Base-by-base conservation (phyloP, 345 rosid genomes). In the Turritis glabra region DNA sequence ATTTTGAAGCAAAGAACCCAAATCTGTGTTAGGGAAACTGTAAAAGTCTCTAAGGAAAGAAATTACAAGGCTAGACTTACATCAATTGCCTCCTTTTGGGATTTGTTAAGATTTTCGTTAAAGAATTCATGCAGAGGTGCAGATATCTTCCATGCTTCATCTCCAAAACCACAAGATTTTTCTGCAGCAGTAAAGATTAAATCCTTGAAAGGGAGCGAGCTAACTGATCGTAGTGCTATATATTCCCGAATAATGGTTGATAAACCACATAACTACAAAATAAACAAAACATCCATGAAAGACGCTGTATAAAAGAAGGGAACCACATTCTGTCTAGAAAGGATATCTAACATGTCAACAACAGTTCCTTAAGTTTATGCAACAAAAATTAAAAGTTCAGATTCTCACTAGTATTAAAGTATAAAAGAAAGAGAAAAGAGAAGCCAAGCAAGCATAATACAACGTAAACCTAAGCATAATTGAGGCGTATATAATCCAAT, bases 241-340 rank as follows among this genome's bases (percentile, higher is more conserved):
- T 94, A 94, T 84, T 94, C 97, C 78, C 97, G 97, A 50, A 81
- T 80, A 77, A 92, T 92, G 35, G 99, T 94, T 64, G 99, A 94
- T 64, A 94, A 83, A 79, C 96, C 82, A 87, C 99, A 90, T 64
- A 91, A 78, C 99, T 94, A 80, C 82, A 86, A 15, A 72, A 64
- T 32, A 23, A 65, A 44, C 33, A 70, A 12, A 43, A 22, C 41
- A 68, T 54, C 54, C 29, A 50, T 59, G 27, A 75, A 67, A 74
- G n/a, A 40, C 5, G n/a, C 1, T 53, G 41, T 12, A 23, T 43
- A 19, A 21, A 46, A 48, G 13, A 30, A n/a, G 17, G 12, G 53
- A 38, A 66, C 17, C 17, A 66, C 23, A 47, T 12, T 46, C 17
- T 17, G 33, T 43, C 33, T 21, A 30, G 23, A 37, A 52, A 52